Percentiles rank a stretch among this genome's conserved stretches.
These are phyloP conservation scores for Quercus glauca DNA, from an alignment of 306 rosid species.

Conservation along the genomic window DNA sequence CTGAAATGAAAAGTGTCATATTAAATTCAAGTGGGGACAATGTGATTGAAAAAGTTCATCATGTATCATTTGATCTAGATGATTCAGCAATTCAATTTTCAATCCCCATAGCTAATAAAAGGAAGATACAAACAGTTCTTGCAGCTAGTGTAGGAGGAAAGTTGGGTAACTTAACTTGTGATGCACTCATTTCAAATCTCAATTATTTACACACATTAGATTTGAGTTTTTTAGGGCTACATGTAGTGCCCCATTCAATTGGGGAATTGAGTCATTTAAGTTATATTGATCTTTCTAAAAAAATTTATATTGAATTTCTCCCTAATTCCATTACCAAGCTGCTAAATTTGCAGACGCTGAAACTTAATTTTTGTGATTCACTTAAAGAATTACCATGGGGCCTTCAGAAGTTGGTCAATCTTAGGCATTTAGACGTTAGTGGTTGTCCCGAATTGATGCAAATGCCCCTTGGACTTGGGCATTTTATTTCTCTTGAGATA, in stretches of 20 bases:
- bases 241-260: conserved; percentile 9
- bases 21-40: not conserved
- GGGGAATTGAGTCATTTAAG: conserved; percentile 10
- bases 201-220: conserved; percentile 11
- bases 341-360: conserved; percentile 16
- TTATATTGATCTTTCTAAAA: not conserved
- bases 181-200: not conserved
- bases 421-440: not conserved
- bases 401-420: conserved; percentile 11
- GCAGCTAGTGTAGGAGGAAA: not conserved
- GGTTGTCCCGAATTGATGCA: not conserved
- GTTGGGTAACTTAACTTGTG: not conserved
- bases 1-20: no score
- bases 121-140: conserved; percentile 15
- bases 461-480: not conserved
- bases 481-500: not conserved
- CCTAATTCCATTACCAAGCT: conserved; percentile 21
- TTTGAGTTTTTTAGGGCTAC: conserved; percentile 6
- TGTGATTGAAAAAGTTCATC: not conserved
- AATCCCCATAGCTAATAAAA: not conserved
- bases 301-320: not conserved
- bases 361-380: not conserved
- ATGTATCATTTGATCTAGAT: conserved; percentile 1
- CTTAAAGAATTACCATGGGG: conserved; percentile 11
- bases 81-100: not conserved